Evolutionary conservation across 345 rosid species (phyloP).

Genomic region (Pistacia atlantica): DNA sequence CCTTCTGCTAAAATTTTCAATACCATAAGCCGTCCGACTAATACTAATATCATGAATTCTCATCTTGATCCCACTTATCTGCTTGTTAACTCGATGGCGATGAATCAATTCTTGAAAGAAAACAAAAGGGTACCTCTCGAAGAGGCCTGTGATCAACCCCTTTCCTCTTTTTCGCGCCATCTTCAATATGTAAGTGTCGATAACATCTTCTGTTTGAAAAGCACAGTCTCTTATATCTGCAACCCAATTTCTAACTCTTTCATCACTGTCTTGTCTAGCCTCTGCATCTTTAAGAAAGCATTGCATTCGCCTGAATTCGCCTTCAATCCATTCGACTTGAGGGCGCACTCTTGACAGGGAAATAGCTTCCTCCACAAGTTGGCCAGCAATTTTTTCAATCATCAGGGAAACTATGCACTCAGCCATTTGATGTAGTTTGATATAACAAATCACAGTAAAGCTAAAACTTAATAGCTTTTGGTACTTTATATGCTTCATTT

Average conservation of each 20-base stretch:
- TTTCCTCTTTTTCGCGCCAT: not conserved
- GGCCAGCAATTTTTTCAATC: conserved; percentile 16
- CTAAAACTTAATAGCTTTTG: not conserved
- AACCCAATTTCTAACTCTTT: conserved; percentile 26
- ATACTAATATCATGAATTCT: conserved; percentile 14
- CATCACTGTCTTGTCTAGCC: conserved; percentile 21
- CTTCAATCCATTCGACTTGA: conserved; percentile 21
- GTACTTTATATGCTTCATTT: not conserved
- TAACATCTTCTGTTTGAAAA: conserved; percentile 27
- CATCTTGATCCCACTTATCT: conserved; percentile 18
- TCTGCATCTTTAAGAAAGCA: conserved; percentile 33
- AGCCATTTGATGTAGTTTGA: conserved; percentile 2
- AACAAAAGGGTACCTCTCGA: conserved; percentile 5
- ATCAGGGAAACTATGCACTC: conserved; percentile 20
- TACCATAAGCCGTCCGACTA: conserved; percentile 23
- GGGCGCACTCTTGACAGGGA: conserved; percentile 12
- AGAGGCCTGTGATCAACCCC: not conserved
- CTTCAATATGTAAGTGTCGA: conserved; percentile 23
- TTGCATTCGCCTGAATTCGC: conserved; percentile 23
- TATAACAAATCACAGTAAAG: not conserved
- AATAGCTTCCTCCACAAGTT: conserved; percentile 16
- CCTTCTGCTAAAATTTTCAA: conserved; percentile 17
- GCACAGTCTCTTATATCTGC: conserved; percentile 25
- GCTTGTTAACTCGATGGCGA: conserved; percentile 14
- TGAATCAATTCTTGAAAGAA: conserved; percentile 20